phyloP scores from a whole-genome alignment of 2,329 filamentous ascomycete species.

The Fusarium pilosicola region DNA sequence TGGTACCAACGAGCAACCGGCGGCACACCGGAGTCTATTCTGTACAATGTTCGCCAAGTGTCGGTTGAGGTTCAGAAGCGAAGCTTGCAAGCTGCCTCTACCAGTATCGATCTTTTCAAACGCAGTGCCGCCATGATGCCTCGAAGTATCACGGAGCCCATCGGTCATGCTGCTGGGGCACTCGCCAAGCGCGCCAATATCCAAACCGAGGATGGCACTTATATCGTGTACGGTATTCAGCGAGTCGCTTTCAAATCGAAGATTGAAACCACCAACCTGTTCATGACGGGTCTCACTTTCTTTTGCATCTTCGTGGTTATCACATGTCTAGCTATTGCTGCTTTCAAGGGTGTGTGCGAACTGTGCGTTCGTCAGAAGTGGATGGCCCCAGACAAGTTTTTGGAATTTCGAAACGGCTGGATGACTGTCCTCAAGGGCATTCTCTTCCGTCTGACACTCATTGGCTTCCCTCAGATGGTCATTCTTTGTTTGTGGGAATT shows the following conservation, averaged over 20 bases:
- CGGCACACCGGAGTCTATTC: constrained; percentile 80
- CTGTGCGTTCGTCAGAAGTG: constrained; percentile 76
- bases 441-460: constrained; percentile 87
- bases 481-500: constrained; percentile 95
- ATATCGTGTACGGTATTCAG: constrained; percentile 81
- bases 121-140: constrained; percentile 65
- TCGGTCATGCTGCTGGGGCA: constrained; percentile 49
- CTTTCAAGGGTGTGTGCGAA: constrained; percentile 86
- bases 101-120: constrained; percentile 59
- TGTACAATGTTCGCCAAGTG: constrained; percentile 76
- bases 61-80: constrained; percentile 87
- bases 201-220: constrained; percentile 64
- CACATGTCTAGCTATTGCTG: constrained; percentile 75
- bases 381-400: constrained; percentile 87
- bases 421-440: constrained; percentile 92
- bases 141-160: constrained; percentile 52
- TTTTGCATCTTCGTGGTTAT: constrained; percentile 85
- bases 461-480: constrained; percentile 91
- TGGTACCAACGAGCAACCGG: constrained; percentile 97
- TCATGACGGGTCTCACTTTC: constrained; percentile 90
- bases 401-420: constrained; percentile 96
- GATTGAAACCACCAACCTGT: constrained; percentile 92
- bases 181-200: constrained; percentile 66
- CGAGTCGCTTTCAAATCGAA: constrained; percentile 85
- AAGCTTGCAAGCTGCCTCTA: constrained; percentile 52